phyloP scores from a whole-genome alignment of 352 stramenopile species.

The Aphanomyces invadans region DNA sequence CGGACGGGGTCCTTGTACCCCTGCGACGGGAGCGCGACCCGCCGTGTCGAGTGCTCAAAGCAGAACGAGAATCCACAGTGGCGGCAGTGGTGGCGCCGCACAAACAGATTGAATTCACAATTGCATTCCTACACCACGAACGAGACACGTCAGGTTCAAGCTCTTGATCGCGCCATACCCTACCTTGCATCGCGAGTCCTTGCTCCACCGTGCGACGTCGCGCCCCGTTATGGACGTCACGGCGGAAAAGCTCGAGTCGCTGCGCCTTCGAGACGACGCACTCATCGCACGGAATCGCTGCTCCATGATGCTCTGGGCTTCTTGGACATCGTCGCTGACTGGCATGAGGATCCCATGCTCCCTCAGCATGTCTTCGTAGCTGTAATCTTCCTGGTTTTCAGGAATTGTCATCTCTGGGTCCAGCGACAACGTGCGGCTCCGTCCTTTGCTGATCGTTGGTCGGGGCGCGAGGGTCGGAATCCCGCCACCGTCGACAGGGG shows the following conservation, averaged over 20 bases:
- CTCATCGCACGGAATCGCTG: conserved; percentile 21
- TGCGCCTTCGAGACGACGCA: conserved; percentile 1
- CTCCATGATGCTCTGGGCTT: conserved; percentile 18
- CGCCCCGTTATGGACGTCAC: conserved; percentile 8
- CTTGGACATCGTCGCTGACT: conserved; percentile 5
- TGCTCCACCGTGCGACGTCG: conserved; percentile 48
- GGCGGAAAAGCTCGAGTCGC: conserved; percentile 18
- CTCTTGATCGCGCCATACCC: not conserved
- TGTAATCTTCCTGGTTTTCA: conserved; percentile 21
- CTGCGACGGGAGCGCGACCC: conserved; percentile 51
- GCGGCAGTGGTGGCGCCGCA: conserved; percentile 74
- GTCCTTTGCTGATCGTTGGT: conserved; percentile 22
- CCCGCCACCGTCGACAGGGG: not conserved
- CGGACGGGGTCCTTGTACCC: conserved; percentile 68
- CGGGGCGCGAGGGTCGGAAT: not conserved
- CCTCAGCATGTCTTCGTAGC: conserved; percentile 21
- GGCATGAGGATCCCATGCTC: conserved; percentile 13
- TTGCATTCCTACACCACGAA: conserved; percentile 42
- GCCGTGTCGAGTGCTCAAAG: conserved; percentile 73
- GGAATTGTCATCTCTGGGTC: not conserved
- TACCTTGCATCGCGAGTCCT: conserved; percentile 44
- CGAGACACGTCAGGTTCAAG: not conserved
- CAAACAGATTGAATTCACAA: conserved; percentile 61
- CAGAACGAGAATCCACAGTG: conserved; percentile 80
- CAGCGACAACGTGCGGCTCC: conserved; percentile 3